These are phyloP conservation scores for Acrodontium crateriforme DNA, from an alignment of 2,329 filamentous ascomycete genomes.

Conservation along the genomic window DNA sequence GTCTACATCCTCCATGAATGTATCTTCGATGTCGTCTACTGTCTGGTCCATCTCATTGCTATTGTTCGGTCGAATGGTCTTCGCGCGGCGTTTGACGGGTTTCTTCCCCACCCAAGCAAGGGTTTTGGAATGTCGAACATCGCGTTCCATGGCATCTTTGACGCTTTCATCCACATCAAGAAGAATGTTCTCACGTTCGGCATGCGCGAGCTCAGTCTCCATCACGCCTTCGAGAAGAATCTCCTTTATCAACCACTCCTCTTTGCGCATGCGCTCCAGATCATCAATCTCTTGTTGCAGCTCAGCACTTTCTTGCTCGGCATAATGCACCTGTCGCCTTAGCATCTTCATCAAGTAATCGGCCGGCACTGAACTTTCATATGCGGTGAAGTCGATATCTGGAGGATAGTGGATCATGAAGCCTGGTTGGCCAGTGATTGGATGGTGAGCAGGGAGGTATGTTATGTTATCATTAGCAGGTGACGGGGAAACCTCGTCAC, in stretches of 20 bases:
- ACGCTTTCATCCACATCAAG: constrained; percentile 19
- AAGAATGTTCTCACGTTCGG: not conserved
- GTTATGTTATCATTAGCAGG: constrained; percentile 41
- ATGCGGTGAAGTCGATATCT: constrained; percentile 47
- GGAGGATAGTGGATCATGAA: constrained; percentile 39
- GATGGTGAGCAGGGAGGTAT: constrained; percentile 45
- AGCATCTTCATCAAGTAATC: constrained; percentile 51
- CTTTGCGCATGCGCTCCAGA: constrained; percentile 52
- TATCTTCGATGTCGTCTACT: no score
- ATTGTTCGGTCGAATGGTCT: not conserved
- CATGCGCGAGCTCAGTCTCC: constrained; percentile 49
- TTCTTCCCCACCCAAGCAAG: constrained; percentile 16
- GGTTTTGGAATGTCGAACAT: constrained; percentile 21
- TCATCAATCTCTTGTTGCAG: constrained; percentile 51
- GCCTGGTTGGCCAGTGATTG: constrained; percentile 39
- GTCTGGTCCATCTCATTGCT: not conserved
- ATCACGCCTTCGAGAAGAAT: constrained; percentile 61
- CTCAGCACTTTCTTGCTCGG: constrained; percentile 49
- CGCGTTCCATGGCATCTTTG: constrained; percentile 23
- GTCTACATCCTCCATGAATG: constrained; percentile 3
- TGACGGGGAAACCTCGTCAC: constrained; percentile 18
- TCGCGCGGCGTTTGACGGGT: constrained; percentile 9
- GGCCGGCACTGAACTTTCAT: constrained; percentile 53
- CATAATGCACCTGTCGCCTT: constrained; percentile 57
- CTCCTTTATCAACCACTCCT: constrained; percentile 71